Evolutionary conservation across 2,329 filamentous ascomycete genomes (phyloP), one percentile per base, ranked within the genome.

Genomic region (Exophiala oligosperma): DNA sequence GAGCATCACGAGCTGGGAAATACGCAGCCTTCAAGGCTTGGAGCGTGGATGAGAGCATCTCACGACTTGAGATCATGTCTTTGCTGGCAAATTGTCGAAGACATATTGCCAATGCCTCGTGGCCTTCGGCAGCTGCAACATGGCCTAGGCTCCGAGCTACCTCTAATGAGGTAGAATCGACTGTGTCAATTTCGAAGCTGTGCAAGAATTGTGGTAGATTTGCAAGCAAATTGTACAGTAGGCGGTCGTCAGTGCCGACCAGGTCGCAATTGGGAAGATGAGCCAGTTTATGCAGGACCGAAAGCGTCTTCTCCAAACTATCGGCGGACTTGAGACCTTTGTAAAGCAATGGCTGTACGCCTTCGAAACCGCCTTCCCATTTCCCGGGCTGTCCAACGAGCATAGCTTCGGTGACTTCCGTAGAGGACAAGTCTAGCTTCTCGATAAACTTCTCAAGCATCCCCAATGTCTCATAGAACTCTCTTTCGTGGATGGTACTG

Each of bases 401-500:
- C 32, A 99, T 81, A 47, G 89, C 77, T 23, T 83, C 80, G 40
- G 93, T 81, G 2, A 95, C 84, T 37, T 77, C 81, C 0, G 86
- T 80, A 61, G 89, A 85, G 47, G 83, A 82, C 46, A 99, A 82
- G 71, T 99, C 90, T 23, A 97, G 79, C 71, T 94, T 96, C 65
- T 86, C 84, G 23, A 99, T 76, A 37, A 96, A 86, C 68, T 90
- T 89, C 58, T 96, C 90, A 8, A 99, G 81, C 90, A 99, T 97
- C 52, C 90, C 88, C 11, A 97, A 79, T 23, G 90, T 92, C 71
- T 97, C 94, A 61, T 94, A 83, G 63, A 96, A 99, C 69, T 99
- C 94, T 23, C 88, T 84, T 74, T 99, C 95, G 64, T 97, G 96
- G 69, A 97, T 96, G 0, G 94, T 97, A 69, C 97, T 92, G 21